A percentile compares a stretch with the other conserved stretches of the same genome.
phyloP scores from a whole-genome alignment of 192 early-diverging fungal genomes.

The Umbelopsis isabellina region DNA sequence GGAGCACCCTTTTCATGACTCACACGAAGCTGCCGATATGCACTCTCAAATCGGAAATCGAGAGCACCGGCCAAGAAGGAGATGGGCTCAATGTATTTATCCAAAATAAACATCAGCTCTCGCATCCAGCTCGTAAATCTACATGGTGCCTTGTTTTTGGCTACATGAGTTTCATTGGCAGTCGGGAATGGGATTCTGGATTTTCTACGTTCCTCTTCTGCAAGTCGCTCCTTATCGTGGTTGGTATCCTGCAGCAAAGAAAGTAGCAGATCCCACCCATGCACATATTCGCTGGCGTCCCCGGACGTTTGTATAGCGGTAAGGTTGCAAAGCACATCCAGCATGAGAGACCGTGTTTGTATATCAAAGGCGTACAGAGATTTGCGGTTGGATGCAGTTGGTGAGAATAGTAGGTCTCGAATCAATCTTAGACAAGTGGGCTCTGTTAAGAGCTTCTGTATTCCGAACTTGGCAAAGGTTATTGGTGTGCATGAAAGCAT shows the following conservation, averaged over 20 bases:
- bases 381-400: background rate
- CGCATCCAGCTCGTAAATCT: slow-evolving; percentile 28
- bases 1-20: slow-evolving; percentile 12
- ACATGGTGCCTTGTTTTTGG: background rate
- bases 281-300: background rate
- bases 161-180: background rate
- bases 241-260: background rate
- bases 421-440: slow-evolving; percentile 13
- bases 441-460: slow-evolving; percentile 16
- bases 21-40: background rate
- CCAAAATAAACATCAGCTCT: slow-evolving; percentile 20
- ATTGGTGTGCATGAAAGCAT: background rate
- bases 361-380: slow-evolving; percentile 21
- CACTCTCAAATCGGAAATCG: slow-evolving; percentile 29
- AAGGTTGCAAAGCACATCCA: slow-evolving; percentile 22
- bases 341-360: slow-evolving; percentile 9
- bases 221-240: background rate
- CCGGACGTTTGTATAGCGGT: slow-evolving; percentile 16
- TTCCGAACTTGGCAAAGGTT: slow-evolving; percentile 3
- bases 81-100: slow-evolving; percentile 29
- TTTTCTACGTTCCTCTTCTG: slow-evolving; percentile 5
- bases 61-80: slow-evolving; percentile 21
- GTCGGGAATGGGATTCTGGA: slow-evolving; percentile 25
- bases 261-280: slow-evolving; percentile 4
- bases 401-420: slow-evolving; percentile 17